Conservation (phyloP, 2,329 filamentous ascomycete genomes). For the Akanthomyces uredinophilus region DNA sequence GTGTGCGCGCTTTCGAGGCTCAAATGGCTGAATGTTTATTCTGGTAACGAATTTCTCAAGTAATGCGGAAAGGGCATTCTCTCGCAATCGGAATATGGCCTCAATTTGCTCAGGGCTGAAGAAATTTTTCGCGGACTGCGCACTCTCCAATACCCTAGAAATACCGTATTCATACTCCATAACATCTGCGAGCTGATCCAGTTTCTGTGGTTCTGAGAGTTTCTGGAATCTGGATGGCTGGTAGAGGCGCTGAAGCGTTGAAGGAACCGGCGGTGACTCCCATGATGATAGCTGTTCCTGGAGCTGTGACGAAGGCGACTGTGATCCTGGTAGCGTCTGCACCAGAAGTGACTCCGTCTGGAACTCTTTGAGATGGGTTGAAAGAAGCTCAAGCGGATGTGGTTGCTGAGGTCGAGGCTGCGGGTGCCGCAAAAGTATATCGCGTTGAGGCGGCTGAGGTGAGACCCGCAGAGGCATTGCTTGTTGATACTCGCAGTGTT, state of each 20-base stretch:
- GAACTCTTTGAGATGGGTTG: not conserved
- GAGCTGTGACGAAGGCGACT: too few species aligned
- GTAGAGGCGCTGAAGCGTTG: not conserved
- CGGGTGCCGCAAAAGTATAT: not conserved
- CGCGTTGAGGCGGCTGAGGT: not conserved
- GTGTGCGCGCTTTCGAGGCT: not conserved
- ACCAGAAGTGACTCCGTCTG: not conserved
- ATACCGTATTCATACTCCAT: not conserved
- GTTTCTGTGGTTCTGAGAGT: not conserved
- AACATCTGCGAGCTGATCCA: not conserved
- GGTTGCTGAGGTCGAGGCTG: not conserved
- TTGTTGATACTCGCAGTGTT: constrained; percentile 42
- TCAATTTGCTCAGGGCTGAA: not conserved
- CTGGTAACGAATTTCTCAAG: not conserved
- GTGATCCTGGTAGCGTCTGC: not conserved
- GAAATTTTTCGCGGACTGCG: not conserved
- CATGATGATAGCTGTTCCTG: not conserved
- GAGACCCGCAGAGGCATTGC: not conserved
- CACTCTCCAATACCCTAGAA: not conserved
- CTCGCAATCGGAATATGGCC: not conserved
- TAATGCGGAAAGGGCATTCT: not conserved
- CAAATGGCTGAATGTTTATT: not conserved
- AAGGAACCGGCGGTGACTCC: not conserved
- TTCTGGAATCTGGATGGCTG: not conserved
- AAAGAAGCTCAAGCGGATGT: not conserved